Evolutionary conservation across 2,329 filamentous ascomycete genomes (phyloP).

Genomic region (Huntiella bhutanensis): DNA sequence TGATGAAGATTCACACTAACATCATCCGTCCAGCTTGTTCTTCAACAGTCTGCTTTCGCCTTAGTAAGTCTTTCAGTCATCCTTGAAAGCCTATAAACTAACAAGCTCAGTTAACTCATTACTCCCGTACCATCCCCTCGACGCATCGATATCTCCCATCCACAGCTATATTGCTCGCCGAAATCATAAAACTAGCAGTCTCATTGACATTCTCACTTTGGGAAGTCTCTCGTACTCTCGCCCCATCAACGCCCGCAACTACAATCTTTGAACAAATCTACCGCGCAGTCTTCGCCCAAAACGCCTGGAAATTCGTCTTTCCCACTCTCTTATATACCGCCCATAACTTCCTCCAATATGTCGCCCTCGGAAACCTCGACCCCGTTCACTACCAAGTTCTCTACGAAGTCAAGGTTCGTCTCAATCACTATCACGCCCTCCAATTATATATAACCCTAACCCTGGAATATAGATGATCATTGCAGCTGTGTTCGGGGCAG

Average conservation of each 20-base stretch:
- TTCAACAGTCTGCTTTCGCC: not conserved
- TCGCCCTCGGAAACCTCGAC: slow-evolving; percentile 77
- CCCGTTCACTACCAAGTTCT: slow-evolving; percentile 85
- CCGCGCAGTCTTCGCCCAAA: slow-evolving; percentile 64
- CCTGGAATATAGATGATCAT: slow-evolving; percentile 49
- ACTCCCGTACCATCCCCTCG: slow-evolving; percentile 41
- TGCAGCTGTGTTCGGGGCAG: slow-evolving; percentile 70
- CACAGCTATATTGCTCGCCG: slow-evolving; percentile 83
- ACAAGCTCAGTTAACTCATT: slow-evolving; percentile 31
- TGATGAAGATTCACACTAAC: too few relatives aligned
- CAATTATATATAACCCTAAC: not conserved
- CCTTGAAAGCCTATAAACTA: not conserved
- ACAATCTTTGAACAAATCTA: slow-evolving; percentile 65
- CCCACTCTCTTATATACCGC: slow-evolving; percentile 77
- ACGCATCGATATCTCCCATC: slow-evolving; percentile 74
- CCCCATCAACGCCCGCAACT: slow-evolving; percentile 61
- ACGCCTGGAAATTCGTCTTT: slow-evolving; percentile 87
- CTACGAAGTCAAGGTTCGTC: slow-evolving; percentile 66
- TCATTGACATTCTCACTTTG: slow-evolving; percentile 75
- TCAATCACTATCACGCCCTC: not conserved
- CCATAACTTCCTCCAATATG: slow-evolving; percentile 85
- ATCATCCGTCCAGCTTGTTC: not conserved
- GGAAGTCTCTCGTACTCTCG: slow-evolving; percentile 61
- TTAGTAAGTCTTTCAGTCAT: not conserved
- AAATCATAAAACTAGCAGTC: slow-evolving; percentile 75